Evolutionary conservation across 1,284 basidiomycete genomes (phyloP).

Genomic region (Fereydounia khargensis): DNA sequence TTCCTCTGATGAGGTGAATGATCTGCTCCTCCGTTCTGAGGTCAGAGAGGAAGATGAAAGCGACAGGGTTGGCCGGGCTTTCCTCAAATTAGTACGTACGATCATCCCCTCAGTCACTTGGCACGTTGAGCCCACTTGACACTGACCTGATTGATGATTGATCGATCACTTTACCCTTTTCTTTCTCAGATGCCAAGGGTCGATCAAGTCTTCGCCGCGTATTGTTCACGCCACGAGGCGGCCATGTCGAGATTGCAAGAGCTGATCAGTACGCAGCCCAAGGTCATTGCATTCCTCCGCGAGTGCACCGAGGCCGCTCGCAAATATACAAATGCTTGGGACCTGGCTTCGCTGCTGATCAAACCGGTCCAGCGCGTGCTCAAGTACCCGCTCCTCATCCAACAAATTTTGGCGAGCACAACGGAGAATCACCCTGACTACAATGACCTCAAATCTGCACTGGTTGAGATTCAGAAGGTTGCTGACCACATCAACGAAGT

Average conservation of each 20-base stretch:
- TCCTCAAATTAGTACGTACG: slow-evolving; percentile 68
- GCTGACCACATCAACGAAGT: slow-evolving; percentile 84
- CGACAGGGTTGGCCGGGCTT: slow-evolving; percentile 75
- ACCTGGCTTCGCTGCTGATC: slow-evolving; percentile 84
- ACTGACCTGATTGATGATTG: neutral
- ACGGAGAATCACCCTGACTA: slow-evolving; percentile 74
- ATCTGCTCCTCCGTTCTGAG: slow-evolving; percentile 11
- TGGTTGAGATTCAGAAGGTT: slow-evolving; percentile 70
- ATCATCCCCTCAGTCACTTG: neutral
- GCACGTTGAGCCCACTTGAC: too few species aligned
- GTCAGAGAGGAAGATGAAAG: slow-evolving; percentile 20
- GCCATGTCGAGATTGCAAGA: slow-evolving; percentile 67
- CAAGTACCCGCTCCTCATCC: slow-evolving; percentile 84
- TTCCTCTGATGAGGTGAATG: slow-evolving; percentile 14
- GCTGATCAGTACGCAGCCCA: slow-evolving; percentile 39
- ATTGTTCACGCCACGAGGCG: slow-evolving; percentile 79
- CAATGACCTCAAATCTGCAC: slow-evolving; percentile 67
- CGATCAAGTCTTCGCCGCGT: slow-evolving; percentile 75
- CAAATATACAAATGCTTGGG: slow-evolving; percentile 75
- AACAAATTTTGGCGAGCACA: slow-evolving; percentile 68
- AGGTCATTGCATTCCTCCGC: slow-evolving; percentile 48
- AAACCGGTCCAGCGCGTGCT: slow-evolving; percentile 59
- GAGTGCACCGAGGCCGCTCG: slow-evolving; percentile 57
- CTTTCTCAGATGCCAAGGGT: slow-evolving; percentile 69
- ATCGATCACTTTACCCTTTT: neutral